Conservation (phyloP, 306 rosid species). For the Gastrolobium bilobum region DNA sequence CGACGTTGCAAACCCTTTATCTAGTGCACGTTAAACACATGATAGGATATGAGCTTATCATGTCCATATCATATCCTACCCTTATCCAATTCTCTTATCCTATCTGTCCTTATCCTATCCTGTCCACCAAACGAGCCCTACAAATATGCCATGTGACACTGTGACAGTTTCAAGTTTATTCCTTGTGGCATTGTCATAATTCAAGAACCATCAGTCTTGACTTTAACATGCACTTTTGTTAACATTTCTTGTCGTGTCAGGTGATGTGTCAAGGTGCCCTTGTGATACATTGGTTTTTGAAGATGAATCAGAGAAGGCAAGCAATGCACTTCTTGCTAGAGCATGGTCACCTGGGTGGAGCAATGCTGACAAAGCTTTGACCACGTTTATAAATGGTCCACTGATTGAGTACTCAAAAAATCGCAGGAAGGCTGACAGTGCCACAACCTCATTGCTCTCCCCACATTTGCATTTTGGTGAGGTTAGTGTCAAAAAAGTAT, state of each 20-base stretch:
- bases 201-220: constrained; percentile 27
- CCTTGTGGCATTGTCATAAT: neutral
- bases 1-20: no score
- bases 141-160: neutral
- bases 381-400: constrained; percentile 88
- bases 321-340: constrained; percentile 97
- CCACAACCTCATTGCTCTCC: constrained; percentile 94
- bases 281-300: constrained; percentile 79
- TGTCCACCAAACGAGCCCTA: no score
- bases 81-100: no score
- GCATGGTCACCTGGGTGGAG: constrained; percentile 99
- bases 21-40: no score
- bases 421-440: constrained; percentile 93
- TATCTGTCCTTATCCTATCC: no score
- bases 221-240: constrained; percentile 11
- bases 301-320: constrained; percentile 94
- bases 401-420: constrained; percentile 82
- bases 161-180: neutral
- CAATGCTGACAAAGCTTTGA: constrained; percentile 90
- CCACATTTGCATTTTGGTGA: constrained; percentile 98
- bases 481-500: constrained; percentile 92
- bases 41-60: no score
- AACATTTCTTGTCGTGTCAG: constrained; percentile 53
- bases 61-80: no score
- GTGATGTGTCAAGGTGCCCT: constrained; percentile 79